Evolutionary conservation across 1,284 basidiomycete species (phyloP).

Genomic region (Tilletia horrida): DNA sequence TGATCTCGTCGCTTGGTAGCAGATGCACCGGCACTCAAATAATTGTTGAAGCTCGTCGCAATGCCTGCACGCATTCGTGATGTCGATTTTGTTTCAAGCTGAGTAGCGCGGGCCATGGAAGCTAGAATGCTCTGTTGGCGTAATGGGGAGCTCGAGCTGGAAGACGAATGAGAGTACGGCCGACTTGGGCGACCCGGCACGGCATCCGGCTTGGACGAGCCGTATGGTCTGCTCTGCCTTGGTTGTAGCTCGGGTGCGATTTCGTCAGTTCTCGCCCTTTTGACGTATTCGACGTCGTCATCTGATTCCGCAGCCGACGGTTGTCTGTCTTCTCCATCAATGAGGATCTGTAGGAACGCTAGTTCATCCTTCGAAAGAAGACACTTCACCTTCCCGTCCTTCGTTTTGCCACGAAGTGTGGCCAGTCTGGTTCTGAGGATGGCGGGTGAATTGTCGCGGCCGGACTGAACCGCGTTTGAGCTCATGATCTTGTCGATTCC

Average conservation of each 20-base stretch:
- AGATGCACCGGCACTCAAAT: slow-evolving; percentile 9
- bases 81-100: not conserved
- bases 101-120: not conserved
- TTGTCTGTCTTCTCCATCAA: slow-evolving; percentile 5
- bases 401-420: not conserved
- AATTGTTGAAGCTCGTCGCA: not conserved
- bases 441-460: not conserved
- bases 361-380: slow-evolving; percentile 9
- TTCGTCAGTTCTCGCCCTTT: not conserved
- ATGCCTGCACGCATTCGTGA: not conserved
- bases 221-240: not conserved
- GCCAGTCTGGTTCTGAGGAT: not conserved
- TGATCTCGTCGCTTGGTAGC: slow-evolving; percentile 2
- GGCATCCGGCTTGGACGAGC: not conserved
- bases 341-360: not conserved
- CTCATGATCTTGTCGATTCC: slow-evolving; percentile 30
- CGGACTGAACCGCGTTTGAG: not conserved
- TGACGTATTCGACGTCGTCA: slow-evolving; percentile 8
- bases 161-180: not conserved
- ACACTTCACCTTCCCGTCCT: slow-evolving; percentile 1
- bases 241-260: not conserved
- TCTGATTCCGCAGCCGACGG: not conserved
- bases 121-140: slow-evolving; percentile 4
- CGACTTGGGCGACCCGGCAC: not conserved
- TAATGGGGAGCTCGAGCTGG: not conserved